These are phyloP conservation scores for Coniochaeta pulveracea DNA, from an alignment of 2,329 filamentous ascomycete genomes.

Conservation along the genomic window DNA sequence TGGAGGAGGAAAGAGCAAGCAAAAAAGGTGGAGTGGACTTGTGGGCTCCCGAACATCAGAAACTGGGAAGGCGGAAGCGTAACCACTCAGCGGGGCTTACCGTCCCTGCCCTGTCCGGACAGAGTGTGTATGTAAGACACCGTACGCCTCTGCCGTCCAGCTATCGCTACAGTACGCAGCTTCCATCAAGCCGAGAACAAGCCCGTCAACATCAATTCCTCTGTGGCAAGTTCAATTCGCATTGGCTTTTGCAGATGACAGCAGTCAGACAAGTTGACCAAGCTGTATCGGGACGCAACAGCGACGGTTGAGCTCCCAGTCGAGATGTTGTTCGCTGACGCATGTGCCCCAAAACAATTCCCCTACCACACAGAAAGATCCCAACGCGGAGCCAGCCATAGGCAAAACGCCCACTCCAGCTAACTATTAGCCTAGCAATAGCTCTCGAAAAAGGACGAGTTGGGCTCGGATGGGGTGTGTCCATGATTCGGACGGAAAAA, in stretches of 20 bases:
- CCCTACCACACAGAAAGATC: not conserved
- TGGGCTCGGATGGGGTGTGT: not conserved
- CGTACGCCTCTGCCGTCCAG: too few species aligned
- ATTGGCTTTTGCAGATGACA: too few species aligned
- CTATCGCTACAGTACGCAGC: too few species aligned
- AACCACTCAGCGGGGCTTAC: not conserved
- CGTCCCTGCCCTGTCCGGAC: too few species aligned
- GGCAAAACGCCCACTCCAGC: not conserved
- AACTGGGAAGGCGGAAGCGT: slow-evolving; percentile 6
- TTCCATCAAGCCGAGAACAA: too few species aligned
- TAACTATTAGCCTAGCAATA: slow-evolving; percentile 1
- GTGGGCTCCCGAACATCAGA: slow-evolving; percentile 6
- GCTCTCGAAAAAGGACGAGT: not conserved
- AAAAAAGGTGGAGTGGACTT: slow-evolving; percentile 17
- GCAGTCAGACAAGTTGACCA: too few species aligned
- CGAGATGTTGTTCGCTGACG: not conserved
- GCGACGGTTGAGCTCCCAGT: too few species aligned
- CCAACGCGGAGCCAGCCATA: not conserved
- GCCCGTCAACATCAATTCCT: too few species aligned
- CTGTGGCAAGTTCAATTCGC: too few species aligned
- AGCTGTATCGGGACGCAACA: too few species aligned
- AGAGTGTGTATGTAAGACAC: too few species aligned
- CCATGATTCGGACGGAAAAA: slow-evolving; percentile 2
- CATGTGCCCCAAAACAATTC: too few species aligned
- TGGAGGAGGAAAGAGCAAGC: slow-evolving; percentile 18